Base-by-base conservation (phyloP, 176 grass and related monocot genomes). In the Carex littledalei region DNA sequence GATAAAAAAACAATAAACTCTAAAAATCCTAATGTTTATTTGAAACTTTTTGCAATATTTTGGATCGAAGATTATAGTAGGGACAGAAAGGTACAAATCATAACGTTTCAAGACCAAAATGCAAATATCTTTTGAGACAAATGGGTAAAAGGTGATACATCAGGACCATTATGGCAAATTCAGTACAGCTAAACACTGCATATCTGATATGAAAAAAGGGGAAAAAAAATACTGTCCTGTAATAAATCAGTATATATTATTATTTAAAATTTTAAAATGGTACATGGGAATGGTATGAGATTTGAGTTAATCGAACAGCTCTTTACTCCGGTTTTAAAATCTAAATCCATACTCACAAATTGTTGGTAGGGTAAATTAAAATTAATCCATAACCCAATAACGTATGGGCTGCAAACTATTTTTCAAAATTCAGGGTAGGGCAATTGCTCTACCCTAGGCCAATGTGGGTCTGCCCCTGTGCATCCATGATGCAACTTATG, bases 211-310 rank as follows among this genome's bases (percentile, higher is more conserved):
- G 0, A 8, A 78, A 76, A 12, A 11, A 26, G 15, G 53, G 8
- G 2, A 70, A 41, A 47, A 16, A 39, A 32, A 32, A 56, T 17
- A 78, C 50, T 18, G 5, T 55, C 24, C 12, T 32, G 37, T 45
- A 69, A 71, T 3, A 71, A 45, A 71, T n/a, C 37, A 45, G 13
- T 54, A 17, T 57, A 78, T 78, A 32, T 78, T 78, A 34, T 22
- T 21, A 63, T 24, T 63, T 3, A 2, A 77, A 32, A 2, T 18
- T 78, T 56, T 3, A 55, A 55, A 4, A 15, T 15, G 15, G 29
- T 75, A 94, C 88, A 84, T 94, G 9, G 84, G 35, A 59, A 43
- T 20, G 9, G n/a, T 39, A 68, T 53, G 73, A 52, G 88, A 20
- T 78, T 85, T 47, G 43, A 47, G 8, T 47, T 9, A 47, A 47